These are phyloP conservation scores for Ceratobasidium sp. DNA, from an alignment of 1,284 basidiomycete species.

Conservation along the genomic window DNA sequence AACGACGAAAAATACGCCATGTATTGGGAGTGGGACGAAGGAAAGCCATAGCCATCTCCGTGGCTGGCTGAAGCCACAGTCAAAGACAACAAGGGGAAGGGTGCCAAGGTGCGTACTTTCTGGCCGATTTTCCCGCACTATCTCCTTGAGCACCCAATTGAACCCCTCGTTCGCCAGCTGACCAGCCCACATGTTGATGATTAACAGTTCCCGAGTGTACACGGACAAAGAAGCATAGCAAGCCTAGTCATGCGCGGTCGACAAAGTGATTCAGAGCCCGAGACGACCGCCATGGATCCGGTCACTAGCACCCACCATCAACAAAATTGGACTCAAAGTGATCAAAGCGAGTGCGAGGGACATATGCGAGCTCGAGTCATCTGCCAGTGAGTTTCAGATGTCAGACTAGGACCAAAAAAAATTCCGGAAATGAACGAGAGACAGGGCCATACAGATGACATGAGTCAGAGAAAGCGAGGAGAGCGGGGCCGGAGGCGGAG, in stretches of 20 bases:
- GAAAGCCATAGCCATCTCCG: slow-evolving; percentile 86
- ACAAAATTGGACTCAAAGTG: slow-evolving; percentile 79
- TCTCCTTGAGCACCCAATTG: slow-evolving; percentile 78
- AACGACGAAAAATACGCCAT: slow-evolving; percentile 89
- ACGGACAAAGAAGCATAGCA: slow-evolving; percentile 83
- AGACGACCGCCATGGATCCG: background rate
- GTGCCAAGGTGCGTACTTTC: slow-evolving; percentile 62
- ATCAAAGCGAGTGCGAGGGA: slow-evolving; percentile 75
- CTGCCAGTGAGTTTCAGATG: slow-evolving; percentile 58
- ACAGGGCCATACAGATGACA: slow-evolving; percentile 69
- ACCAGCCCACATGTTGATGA: slow-evolving; percentile 86
- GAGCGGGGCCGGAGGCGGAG: slow-evolving; percentile 48
- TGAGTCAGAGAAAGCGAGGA: slow-evolving; percentile 74
- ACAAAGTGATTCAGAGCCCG: slow-evolving; percentile 5
- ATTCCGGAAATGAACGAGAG: background rate
- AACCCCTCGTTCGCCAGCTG: slow-evolving; percentile 80
- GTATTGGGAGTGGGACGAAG: slow-evolving; percentile 89
- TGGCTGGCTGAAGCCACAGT: slow-evolving; percentile 62
- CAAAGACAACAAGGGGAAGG: background rate
- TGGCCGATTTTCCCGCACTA: slow-evolving; percentile 78
- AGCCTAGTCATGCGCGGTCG: slow-evolving; percentile 62
- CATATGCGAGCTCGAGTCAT: slow-evolving; percentile 74
- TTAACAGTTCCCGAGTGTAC: slow-evolving; percentile 80
- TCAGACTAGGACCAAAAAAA: background rate
- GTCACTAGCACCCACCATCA: slow-evolving; percentile 69